Evolutionary conservation across 179 eudicot species (phyloP).

Genomic region (Carnegiea gigantea): DNA sequence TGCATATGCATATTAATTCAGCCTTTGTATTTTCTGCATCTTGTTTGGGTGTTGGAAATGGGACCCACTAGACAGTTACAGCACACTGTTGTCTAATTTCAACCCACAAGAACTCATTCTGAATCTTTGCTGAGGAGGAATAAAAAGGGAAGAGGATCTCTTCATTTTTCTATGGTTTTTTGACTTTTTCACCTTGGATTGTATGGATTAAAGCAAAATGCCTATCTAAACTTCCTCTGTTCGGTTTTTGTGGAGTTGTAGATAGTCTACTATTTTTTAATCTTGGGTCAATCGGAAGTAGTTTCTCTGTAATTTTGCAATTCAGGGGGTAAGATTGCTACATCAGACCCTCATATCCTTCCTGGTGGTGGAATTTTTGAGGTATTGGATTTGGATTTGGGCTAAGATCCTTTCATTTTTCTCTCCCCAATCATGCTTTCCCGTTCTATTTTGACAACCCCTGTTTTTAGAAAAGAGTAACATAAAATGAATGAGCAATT

Average conservation of each 20-base stretch:
- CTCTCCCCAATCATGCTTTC: neutral
- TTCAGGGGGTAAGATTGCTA: too few species aligned
- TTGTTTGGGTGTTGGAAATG: conserved; percentile 6
- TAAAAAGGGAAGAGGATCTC: neutral
- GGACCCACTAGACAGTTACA: conserved; percentile 9
- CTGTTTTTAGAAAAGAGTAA: neutral
- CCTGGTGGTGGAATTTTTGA: too few species aligned
- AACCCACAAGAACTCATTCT: neutral
- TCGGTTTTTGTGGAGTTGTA: too few species aligned
- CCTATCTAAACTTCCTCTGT: too few species aligned
- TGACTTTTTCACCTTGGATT: too few species aligned
- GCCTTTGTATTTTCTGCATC: neutral
- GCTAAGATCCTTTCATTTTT: neutral
- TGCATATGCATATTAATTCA: neutral
- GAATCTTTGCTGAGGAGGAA: neutral
- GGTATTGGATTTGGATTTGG: neutral
- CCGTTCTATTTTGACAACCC: neutral
- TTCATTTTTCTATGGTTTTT: neutral
- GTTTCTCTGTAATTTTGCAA: too few species aligned
- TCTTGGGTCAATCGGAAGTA: too few species aligned
- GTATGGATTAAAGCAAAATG: too few species aligned
- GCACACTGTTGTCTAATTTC: conserved; percentile 3
- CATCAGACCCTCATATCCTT: too few species aligned
- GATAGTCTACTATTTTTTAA: too few species aligned
- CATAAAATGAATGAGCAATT: neutral